Conservation (phyloP, 345 rosid species). For the Eucalyptus erythrocorys region DNA sequence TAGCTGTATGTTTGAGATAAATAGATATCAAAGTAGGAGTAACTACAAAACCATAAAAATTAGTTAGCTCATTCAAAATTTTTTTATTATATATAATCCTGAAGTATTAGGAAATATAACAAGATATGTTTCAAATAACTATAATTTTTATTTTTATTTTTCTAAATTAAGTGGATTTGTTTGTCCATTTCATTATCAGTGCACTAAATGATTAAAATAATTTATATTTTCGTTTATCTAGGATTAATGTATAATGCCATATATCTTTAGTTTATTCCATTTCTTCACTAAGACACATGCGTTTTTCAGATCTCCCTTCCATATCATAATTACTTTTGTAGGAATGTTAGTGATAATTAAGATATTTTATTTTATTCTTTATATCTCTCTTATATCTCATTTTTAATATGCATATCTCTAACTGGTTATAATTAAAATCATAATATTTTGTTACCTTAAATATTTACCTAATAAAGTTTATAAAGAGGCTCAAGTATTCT, state of each 20-base stretch:
- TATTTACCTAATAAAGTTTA: not conserved
- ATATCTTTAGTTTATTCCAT: not conserved
- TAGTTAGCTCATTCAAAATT: not conserved
- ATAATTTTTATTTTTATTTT: no score
- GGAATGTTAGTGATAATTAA: not conserved
- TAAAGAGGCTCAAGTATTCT: not conserved
- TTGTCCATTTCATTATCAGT: not conserved
- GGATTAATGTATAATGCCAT: not conserved
- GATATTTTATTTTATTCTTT: no score
- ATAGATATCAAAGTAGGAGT: not conserved
- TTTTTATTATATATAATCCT: not conserved
- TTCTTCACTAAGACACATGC: not conserved
- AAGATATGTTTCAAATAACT: not conserved
- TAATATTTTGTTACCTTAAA: no score
- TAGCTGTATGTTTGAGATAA: not conserved
- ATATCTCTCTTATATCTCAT: not conserved
- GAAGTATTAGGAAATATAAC: not conserved
- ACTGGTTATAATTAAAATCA: no score
- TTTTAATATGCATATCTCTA: not conserved
- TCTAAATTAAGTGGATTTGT: not conserved
- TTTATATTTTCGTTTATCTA: not conserved
- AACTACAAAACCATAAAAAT: not conserved
- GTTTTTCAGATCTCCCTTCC: not conserved
- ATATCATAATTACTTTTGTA: no score
- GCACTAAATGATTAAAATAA: not conserved